Conservation (phyloP, 2,329 filamentous ascomycete species). For the Phoma sp. region DNA sequence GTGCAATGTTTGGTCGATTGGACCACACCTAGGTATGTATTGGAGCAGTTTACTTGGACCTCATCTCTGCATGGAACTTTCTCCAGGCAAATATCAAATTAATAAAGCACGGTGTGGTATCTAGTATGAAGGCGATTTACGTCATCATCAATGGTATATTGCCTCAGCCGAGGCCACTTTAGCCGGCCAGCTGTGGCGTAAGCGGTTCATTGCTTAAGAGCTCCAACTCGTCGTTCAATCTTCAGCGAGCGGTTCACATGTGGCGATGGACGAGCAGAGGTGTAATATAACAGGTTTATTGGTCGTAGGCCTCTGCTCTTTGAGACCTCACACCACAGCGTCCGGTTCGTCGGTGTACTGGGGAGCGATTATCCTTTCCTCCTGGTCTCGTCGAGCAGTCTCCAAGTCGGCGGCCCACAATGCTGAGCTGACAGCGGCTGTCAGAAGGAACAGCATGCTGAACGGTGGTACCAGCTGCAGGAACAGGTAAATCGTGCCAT, state of each 20-base stretch:
- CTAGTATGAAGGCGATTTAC: background rate
- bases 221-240: background rate
- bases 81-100: background rate
- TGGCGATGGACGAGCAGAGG: background rate
- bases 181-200: slow-evolving; percentile 1
- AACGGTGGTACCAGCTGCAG: slow-evolving; percentile 87
- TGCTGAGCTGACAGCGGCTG: slow-evolving; percentile 82
- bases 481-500: slow-evolving; percentile 83
- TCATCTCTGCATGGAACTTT: background rate
- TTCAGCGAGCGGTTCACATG: background rate
- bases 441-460: slow-evolving; percentile 94
- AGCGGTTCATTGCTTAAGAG: background rate
- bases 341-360: slow-evolving; percentile 43
- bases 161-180: background rate
- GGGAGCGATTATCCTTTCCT: slow-evolving; percentile 26
- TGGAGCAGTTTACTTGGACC: too few relatives aligned
- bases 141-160: background rate
- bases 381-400: slow-evolving; percentile 36
- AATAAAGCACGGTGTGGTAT: background rate
- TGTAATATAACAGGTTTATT: background rate
- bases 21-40: too few relatives aligned
- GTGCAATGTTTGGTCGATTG: too few relatives aligned
- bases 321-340: slow-evolving; percentile 24
- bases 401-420: slow-evolving; percentile 87
- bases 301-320: background rate